Evolutionary conservation across 441 rosid species (phyloP).

Genomic region (Corymbia calophylla): DNA sequence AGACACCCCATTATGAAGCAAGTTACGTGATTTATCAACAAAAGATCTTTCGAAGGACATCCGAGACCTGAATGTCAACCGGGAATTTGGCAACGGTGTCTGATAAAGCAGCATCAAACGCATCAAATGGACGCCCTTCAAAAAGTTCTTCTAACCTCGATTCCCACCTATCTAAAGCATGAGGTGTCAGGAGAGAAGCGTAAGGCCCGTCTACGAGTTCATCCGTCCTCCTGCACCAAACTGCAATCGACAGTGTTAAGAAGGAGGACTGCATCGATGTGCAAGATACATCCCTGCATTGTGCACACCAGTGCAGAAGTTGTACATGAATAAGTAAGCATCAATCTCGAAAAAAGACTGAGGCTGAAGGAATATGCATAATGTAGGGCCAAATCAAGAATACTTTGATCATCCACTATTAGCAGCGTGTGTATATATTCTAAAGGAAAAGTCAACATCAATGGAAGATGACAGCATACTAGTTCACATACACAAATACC

Average conservation of each 20-base stretch:
- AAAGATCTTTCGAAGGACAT: not conserved
- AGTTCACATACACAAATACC: not conserved
- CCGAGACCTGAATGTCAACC: slow-evolving; percentile 73
- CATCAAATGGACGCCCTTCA: slow-evolving; percentile 66
- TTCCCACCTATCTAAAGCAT: slow-evolving; percentile 87
- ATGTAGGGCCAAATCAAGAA: not conserved
- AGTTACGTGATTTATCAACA: not conserved
- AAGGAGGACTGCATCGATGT: not conserved
- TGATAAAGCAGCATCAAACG: slow-evolving; percentile 82
- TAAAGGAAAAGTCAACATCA: not conserved
- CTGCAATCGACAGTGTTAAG: slow-evolving; percentile 18
- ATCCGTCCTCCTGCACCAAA: slow-evolving; percentile 95
- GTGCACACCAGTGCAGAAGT: not conserved
- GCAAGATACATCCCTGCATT: not conserved
- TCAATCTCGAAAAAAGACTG: not conserved
- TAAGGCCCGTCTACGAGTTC: slow-evolving; percentile 86
- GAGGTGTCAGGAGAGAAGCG: slow-evolving; percentile 77
- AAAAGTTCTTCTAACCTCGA: slow-evolving; percentile 72
- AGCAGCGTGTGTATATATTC: not conserved
- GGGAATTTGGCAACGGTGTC: slow-evolving; percentile 70
- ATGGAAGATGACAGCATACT: not conserved
- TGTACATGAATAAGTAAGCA: not conserved
- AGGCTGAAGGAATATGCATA: not conserved
- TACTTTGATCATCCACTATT: not conserved
- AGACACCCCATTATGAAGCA: not conserved